Evolutionary conservation across 805 yeast species (phyloP).

Genomic region (Ascoidea rubescens): DNA sequence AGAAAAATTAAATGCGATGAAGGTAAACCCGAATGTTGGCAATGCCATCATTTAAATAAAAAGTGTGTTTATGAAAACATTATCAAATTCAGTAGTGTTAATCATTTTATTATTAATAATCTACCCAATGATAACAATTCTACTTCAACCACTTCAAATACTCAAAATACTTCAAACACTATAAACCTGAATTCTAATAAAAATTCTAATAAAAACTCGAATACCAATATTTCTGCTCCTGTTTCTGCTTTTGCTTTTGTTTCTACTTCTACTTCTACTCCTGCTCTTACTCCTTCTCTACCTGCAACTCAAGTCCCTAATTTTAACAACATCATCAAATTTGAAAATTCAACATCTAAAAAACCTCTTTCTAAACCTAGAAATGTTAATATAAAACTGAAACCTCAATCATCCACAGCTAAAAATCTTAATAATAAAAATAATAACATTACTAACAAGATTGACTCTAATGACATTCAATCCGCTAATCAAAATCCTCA

Average conservation of each 20-base stretch:
- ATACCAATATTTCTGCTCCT: not conserved
- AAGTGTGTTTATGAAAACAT: conserved; percentile 22
- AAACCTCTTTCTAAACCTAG: no score
- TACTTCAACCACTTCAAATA: no score
- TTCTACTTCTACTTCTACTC: not conserved
- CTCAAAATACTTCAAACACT: no score
- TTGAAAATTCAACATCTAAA: no score
- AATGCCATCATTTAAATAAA: conserved; percentile 23
- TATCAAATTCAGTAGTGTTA: conserved; percentile 12
- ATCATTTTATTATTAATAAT: conserved; percentile 6
- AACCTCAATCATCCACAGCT: not conserved
- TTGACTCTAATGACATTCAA: not conserved
- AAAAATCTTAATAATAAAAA: not conserved
- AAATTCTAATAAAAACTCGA: not conserved
- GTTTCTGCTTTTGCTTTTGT: not conserved
- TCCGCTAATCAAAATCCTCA: not conserved
- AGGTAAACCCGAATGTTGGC: conserved; percentile 25
- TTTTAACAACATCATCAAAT: no score
- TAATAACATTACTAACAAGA: no score
- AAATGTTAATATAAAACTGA: no score
- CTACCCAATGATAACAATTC: no score
- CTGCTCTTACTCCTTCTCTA: not conserved
- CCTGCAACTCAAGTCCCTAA: not conserved
- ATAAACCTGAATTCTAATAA: not conserved
- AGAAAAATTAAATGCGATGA: conserved; percentile 30